Base-by-base conservation (phyloP, 2,329 filamentous ascomycete genomes). In the Cephalotrichum gorgonifer region DNA sequence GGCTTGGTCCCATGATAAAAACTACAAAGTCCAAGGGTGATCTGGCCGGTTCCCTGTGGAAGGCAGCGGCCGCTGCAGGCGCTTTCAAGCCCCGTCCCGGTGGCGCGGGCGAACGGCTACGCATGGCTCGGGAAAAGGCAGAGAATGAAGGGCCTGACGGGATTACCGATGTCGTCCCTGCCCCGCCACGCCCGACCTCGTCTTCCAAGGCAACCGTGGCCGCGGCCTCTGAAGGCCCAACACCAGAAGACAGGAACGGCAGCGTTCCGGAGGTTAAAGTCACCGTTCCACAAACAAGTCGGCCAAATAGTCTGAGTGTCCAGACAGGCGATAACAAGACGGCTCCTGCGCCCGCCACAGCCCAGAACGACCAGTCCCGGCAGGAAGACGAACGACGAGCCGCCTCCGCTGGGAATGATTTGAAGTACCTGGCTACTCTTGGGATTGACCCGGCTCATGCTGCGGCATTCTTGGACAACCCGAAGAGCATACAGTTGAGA, bases 1-100 rank as follows among this genome's bases (percentile, higher is more conserved):
- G 46, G 8, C 46, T 48, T 43, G 46, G 46, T 12, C 27, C 46
- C 26, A 48, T 48, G 46, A 42, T 48, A 23, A 48, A 48, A 26
- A 17, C 25, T 54, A 88, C 87, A 60, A 79, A 78, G 53, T 83
- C 81, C 1, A 81, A 77, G 53, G 76, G 73, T n/a, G 83, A 93
- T 50, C 74, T 93, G 57, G 86, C 86, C 20, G 83, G 79, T 31
- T 76, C 79, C 6, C 79, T 96, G 53, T 86, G 86, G 67, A 94
- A 88, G 64, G 88, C 88, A 23, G 88, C 88, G 1, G 83, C 83
- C 11, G 76, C 64, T 33, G 75, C 76, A 1, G 60, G 59, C 12
- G 67, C 68, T 8, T 97, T 97, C 69, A 94, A 91, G 60, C 91
- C 91, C 20, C 81, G 91, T 51, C 83, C 84, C 30, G 91, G 91